Evolutionary conservation across 441 rosid genomes (phyloP), one percentile per base, ranked within the genome.

Genomic region (Pelargonium fulgidum): DNA sequence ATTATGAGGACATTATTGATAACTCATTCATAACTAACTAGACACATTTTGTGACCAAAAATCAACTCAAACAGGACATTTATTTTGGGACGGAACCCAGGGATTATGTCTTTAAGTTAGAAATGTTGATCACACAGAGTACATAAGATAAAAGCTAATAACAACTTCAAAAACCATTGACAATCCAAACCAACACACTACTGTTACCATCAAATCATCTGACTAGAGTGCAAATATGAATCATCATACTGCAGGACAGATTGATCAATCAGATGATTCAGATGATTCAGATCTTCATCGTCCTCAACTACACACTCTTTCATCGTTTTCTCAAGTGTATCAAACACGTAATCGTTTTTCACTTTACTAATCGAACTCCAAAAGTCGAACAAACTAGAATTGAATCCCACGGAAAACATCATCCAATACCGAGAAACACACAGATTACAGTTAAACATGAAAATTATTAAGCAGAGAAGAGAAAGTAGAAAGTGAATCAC

Each of bases 221-320:
- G 20, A 54, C 61, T 54, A 54, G 58, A 52, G 5, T 52, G 58
- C 58, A 52, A 52, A 52, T 52, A 52, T 52, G 20, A 54, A 54
- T 16, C 61, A 54, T 54, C 33, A 26, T 1, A 54, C 10, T 14
- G 59, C 8, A n/a, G 5, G 20, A 54, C 62, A 56, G 62, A 8
- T 36, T 2, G 24, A 56, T 56, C 10, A 17, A 48, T 48, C 14
- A 48, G 11, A 54, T 17, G 22, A 14, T 54, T 48, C 14, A 48
- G 11, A 54, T 17, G 22, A 14, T 54, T 20, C 41, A 36, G 41
- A 54, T 8, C 61, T 54, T 20, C 61, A 6, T 54, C 22, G 9
- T 54, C 22, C 61, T 54, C 20, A 54, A 16, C 61, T 16, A 54
- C 9, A 52, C 3, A 52, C 41, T 36, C 41, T 6, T 36, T 6